Evolutionary conservation across 2,329 filamentous ascomycete species (phyloP).

Genomic region (Neopestalotiopsis rosae): DNA sequence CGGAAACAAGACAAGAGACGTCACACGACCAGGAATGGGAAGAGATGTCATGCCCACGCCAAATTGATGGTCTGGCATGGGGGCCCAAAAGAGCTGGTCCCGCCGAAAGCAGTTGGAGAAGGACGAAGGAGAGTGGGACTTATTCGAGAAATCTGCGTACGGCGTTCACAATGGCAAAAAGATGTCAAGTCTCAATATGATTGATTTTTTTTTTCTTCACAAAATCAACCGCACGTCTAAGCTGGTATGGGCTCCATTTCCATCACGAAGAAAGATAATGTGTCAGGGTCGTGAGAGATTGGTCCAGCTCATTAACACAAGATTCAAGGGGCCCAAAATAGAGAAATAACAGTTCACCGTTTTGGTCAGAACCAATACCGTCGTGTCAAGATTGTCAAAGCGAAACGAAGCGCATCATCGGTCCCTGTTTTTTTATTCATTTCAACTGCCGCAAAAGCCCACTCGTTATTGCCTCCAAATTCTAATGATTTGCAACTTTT

Average conservation of each 20-base stretch:
- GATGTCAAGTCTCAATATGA: slow-evolving; percentile 19
- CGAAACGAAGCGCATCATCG: not conserved
- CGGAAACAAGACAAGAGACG: not conserved
- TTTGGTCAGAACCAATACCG: not conserved
- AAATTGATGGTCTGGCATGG: not conserved
- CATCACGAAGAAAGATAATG: slow-evolving; percentile 19
- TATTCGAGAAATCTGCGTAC: slow-evolving; percentile 27
- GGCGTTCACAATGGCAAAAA: slow-evolving; percentile 33
- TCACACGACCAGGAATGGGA: not conserved
- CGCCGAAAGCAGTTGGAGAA: not conserved
- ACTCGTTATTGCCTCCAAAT: slow-evolving; percentile 68
- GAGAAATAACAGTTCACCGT: slow-evolving; percentile 20
- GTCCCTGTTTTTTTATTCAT: not conserved
- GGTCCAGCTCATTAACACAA: not conserved
- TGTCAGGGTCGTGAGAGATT: not conserved
- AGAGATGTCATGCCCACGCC: not conserved
- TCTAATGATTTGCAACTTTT: slow-evolving; percentile 87
- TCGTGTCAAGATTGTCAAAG: slow-evolving; percentile 6
- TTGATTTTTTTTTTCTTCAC: slow-evolving; percentile 12
- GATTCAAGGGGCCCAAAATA: slow-evolving; percentile 24
- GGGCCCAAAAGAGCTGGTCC: not conserved
- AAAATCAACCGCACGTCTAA: slow-evolving; percentile 23
- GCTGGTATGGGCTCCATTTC: slow-evolving; percentile 30
- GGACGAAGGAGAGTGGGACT: not conserved
- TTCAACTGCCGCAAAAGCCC: too few relatives aligned